phyloP scores from a whole-genome alignment of 805 yeast species.

The Zygotorulaspora florentina region DNA sequence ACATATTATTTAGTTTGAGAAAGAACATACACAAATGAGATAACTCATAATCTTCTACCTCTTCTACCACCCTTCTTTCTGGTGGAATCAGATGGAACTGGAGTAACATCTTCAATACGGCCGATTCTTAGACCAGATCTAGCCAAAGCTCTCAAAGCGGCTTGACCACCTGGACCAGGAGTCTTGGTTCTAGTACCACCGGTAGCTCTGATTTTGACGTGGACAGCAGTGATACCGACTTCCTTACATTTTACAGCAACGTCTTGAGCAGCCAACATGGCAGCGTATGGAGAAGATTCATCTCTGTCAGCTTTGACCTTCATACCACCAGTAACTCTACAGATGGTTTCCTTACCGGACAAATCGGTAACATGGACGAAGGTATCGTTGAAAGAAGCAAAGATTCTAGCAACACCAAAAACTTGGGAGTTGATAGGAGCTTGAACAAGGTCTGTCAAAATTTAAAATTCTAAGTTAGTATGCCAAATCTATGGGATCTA shows the following conservation, averaged over 20 bases:
- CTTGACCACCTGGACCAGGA: conserved; percentile 99
- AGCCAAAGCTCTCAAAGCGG: conserved; percentile 98
- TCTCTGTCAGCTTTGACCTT: conserved; percentile 99
- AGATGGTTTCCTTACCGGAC: conserved; percentile 99
- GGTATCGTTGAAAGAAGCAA: conserved; percentile 99
- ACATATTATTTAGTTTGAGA: not conserved
- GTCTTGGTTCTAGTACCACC: conserved; percentile 99
- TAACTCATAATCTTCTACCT: conserved; percentile 96
- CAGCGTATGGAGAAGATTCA: conserved; percentile 99
- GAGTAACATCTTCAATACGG: conserved; percentile 99
- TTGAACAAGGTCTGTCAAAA: conserved; percentile 45
- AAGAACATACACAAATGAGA: not conserved
- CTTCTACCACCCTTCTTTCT: conserved; percentile 99
- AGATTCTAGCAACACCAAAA: conserved; percentile 99
- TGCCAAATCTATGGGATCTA: conserved; percentile 4
- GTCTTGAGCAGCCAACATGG: conserved; percentile 99
- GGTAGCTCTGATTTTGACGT: conserved; percentile 99
- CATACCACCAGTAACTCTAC: conserved; percentile 99
- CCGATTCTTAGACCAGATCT: conserved; percentile 99
- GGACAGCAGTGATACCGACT: conserved; percentile 99
- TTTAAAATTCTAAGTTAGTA: conserved; percentile 16
- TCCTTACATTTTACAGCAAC: conserved; percentile 98
- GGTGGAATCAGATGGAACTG: conserved; percentile 99
- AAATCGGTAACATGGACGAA: conserved; percentile 99
- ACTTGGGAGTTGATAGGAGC: conserved; percentile 97